Evolutionary conservation across 768 basidiomycete genomes (phyloP), one percentile per base, ranked within the genome.

Genomic region (Cystobasidium tubakii): DNA sequence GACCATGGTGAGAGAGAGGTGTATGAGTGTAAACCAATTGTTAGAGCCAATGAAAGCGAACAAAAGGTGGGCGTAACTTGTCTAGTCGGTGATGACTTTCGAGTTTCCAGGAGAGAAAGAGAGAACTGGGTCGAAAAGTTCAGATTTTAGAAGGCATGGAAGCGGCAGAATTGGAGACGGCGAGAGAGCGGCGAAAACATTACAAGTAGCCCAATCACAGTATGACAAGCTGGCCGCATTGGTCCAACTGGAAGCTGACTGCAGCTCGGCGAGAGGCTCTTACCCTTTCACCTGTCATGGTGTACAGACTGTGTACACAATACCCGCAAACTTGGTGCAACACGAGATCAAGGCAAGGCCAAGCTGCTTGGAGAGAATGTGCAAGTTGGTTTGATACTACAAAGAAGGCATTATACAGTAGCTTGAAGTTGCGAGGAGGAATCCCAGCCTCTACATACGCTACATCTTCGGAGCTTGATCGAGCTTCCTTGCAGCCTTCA

Each of bases 1-100:
- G 70, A 72, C 70, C 70, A 72, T 72, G 34, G n/a, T 36, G 62
- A 53, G 42, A 53, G 70, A 50, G 17, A 21, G 42, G 57, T 50
- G 21, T 9, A 19, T 19, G 12, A 50, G 21, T 50, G 46, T 50
- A 50, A 50, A 60, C 57, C 57, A 60, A 34, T 29, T 29, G 57
- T 7, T 13, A 27, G 15, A 29, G 57, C 57, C 57, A 29, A 25
- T 60, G 27, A 60, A 60, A 34, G 25, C 29, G 13, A 34, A 10
- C 57, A 60, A 60, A 60, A 29, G 57, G 57, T 27, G 57, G 57
- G 57, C 33, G 33, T 60, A 34, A 34, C 29, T 27, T 60, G 57
- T 29, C 33, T 23, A 27, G 57, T 29, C 29, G 57, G 29, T 60
- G 33, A 15, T 60, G 57, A 60, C 29, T 60, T 60, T 60, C 57